phyloP scores from a whole-genome alignment of 225 moss, liverwort and hornwort genomes.

The Pseudisothecium myosuroides region DNA sequence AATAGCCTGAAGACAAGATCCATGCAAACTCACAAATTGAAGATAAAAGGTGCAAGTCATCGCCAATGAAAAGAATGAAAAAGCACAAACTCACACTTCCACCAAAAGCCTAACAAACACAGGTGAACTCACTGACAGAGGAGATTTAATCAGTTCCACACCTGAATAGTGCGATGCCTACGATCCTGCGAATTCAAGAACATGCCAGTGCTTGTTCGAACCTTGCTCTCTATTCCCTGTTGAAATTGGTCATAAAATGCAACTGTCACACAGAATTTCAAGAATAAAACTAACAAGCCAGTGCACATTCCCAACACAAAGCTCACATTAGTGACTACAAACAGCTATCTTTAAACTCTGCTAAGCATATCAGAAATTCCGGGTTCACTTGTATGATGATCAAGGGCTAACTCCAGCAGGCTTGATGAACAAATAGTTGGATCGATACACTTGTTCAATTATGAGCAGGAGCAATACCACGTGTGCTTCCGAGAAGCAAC shows the following conservation, averaged over 20 bases:
- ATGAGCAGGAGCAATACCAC: not conserved
- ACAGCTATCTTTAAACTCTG: not conserved
- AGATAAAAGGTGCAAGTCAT: not conserved
- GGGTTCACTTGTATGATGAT: not conserved
- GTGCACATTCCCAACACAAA: not conserved
- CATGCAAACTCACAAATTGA: not conserved
- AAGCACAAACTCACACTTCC: not conserved
- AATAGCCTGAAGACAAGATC: conserved; percentile 29
- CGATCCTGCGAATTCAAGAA: conserved; percentile 45
- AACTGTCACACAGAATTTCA: not conserved
- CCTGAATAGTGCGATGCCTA: conserved; percentile 31
- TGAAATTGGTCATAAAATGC: not conserved
- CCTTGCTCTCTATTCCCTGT: conserved; percentile 69
- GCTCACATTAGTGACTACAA: not conserved
- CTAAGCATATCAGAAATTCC: not conserved
- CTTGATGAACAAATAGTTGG: not conserved
- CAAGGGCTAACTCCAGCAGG: not conserved
- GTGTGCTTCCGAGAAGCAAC: not conserved
- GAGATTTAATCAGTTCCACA: not conserved
- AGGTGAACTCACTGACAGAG: not conserved
- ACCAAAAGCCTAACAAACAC: not conserved
- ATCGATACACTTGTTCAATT: not conserved
- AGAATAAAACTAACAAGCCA: not conserved
- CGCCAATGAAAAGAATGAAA: not conserved
- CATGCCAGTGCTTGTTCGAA: conserved; percentile 69